Base-by-base conservation (phyloP, 1,284 basidiomycete genomes). In the Naganishia sp. region DNA sequence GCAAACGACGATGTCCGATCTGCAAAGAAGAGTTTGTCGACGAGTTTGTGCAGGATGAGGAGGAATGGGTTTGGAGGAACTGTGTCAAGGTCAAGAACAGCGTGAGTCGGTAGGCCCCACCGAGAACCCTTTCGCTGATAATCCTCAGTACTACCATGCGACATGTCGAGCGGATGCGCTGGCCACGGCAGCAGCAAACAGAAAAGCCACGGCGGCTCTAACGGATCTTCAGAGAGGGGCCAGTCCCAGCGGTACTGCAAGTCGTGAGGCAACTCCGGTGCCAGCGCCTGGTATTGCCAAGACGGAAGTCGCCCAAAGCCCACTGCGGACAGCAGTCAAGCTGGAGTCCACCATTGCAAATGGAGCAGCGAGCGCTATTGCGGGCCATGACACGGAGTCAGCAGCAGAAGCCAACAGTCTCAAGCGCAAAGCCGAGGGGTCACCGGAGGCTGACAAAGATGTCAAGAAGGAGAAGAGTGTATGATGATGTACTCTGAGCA, bases 1-100 rank as follows among this genome's bases (percentile, higher is more conserved):
- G 90, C 88, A 71, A 87, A 92, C 77, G 90, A 70, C 88, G 90
- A 50, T 99, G 96, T 82, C 93, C 93, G 18, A 92, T 99, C 70
- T 99, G 96, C 86, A 96, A 97, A 83, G 96, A 99, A 79, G 80
- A 79, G 64, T 85, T 99, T 79, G 92, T 92, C 82, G 87, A 88
- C 70, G 95, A 98, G 80, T 98, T 92, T 80, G 82, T 88, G 67
- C 94, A 99, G 76, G 94, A 97, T 64, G 94, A 96, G 70, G 96
- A 99, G 81, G 96, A 98, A 72, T 99, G 95, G 94, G 89, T 98
- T 21, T 99, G 94, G 92, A 86, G 85, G 74, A 97, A 99, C 76
- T 55, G 53, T 46, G 63, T 65, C 31, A 64, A 49, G 28, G 52
- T 64, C 21, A 54, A 54, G 53, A 55, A 54, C 23, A 49, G 44